Percentiles rank a stretch among this genome's conserved stretches.
phyloP scores from a whole-genome alignment of 495 filamentous ascomycete species.

The Penicillium ucsense region DNA sequence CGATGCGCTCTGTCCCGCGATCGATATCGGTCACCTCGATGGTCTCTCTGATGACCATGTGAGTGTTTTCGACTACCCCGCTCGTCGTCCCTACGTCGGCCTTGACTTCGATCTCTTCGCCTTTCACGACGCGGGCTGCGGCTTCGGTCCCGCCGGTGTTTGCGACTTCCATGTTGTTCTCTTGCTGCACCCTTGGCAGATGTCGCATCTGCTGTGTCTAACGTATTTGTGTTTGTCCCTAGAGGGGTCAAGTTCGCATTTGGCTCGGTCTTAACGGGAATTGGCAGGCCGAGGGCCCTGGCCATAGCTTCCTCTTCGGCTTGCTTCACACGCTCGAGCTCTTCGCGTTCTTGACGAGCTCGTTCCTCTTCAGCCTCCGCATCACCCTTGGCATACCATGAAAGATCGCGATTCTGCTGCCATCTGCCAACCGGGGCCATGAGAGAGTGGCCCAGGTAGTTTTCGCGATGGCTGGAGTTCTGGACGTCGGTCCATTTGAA shows the following conservation, averaged over 20 bases:
- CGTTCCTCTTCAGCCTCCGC: conserved; percentile 47
- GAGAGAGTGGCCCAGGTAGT: conserved; percentile 92
- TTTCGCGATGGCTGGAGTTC: conserved; percentile 77
- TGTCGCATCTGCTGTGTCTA: conserved; percentile 13
- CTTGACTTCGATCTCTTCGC: conserved; percentile 20
- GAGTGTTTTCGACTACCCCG: conserved; percentile 25
- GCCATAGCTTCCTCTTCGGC: conserved; percentile 87
- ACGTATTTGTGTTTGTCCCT: conserved; percentile 22
- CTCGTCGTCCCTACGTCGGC: conserved; percentile 26
- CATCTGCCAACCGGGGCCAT: conserved; percentile 95
- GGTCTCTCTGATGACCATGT: conserved; percentile 20
- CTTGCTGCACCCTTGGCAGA: conserved; percentile 13
- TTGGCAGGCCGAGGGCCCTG: conserved; percentile 67
- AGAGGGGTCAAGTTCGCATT: conserved; percentile 38
- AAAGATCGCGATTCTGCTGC: conserved; percentile 80
- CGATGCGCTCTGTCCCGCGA: conserved; percentile 2
- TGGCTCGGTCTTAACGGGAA: conserved; percentile 33
- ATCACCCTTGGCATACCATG: conserved; percentile 78
- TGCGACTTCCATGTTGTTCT: conserved; percentile 16
- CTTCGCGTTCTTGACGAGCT: conserved; percentile 54
- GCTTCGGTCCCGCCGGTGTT: conserved; percentile 23
- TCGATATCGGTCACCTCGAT: conserved; percentile 13
- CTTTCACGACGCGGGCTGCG: conserved; percentile 24
- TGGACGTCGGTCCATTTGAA: conserved; percentile 97
- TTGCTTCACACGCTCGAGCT: conserved; percentile 75